Evolutionary conservation across 768 basidiomycete genomes (phyloP), one percentile per base, ranked within the genome.

Genomic region (Phaeotremella skinneri): DNA sequence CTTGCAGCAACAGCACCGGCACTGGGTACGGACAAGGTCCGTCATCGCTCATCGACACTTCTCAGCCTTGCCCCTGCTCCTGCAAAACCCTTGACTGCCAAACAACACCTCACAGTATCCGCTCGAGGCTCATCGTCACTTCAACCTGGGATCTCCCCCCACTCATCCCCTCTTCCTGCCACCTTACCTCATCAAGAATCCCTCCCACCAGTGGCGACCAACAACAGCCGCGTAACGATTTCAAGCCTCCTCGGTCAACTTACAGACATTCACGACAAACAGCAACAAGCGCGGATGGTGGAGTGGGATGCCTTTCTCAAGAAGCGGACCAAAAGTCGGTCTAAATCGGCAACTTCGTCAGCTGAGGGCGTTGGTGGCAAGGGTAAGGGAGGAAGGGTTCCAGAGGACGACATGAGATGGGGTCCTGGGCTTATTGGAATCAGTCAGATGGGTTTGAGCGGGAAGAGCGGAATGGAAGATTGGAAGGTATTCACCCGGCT

Each of bases 231-330:
- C 13, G 34, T 59, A 21, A 89, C 87, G 2, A 82, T 94, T 26
- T 84, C 86, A 3, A 77, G 78, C n/a, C 79, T 96, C 30, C 81
- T 97, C 4, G 82, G 84, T 20, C 83, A 87, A 72, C 81, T 96
- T 48, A 91, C 85, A 3, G 83, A 83, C 62, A 86, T 89, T 11
- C 92, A 97, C 69, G 91, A 96, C 68, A 78, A 84, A 64, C 84
- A 85, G 32, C 91, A 97, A 69, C 52, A 67, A 31, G 72, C 72
- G 16, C 62, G 70, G 62, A 81, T 86, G 55, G 84, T 84, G 61
- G 89, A 88, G 55, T 98, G 96, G 94, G 91, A 94, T 60, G 82
- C 80, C 0, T 97, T 93, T 73, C 84, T 97, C 16, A 67, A 66
- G 17, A 85, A 83, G 62, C 84, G 87, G 64, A 80, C 87, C 50